Conservation (phyloP, 441 rosid genomes). For the Erodium texanum region DNA sequence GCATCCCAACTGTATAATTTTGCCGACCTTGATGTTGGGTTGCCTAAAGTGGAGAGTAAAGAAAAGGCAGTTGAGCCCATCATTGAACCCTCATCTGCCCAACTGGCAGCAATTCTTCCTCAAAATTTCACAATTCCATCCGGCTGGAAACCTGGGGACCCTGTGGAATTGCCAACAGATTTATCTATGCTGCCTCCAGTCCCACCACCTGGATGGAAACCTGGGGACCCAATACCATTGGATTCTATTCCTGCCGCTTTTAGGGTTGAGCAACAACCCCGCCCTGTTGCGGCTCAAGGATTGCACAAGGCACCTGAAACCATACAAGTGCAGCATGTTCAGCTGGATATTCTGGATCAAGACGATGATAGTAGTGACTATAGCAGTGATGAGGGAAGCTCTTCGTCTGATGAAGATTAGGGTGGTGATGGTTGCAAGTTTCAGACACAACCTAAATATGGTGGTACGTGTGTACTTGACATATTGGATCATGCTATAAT, state of each 20-base stretch:
- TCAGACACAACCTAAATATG: not conserved
- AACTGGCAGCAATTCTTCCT: slow-evolving; percentile 31
- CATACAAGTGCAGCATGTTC: slow-evolving; percentile 74
- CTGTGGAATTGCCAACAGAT: slow-evolving; percentile 60
- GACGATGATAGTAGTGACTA: slow-evolving; percentile 77
- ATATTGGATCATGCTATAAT: not conserved
- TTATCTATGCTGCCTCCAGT: slow-evolving; percentile 29
- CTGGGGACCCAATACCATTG: slow-evolving; percentile 67
- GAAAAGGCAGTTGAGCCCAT: slow-evolving; percentile 62
- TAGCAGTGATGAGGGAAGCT: slow-evolving; percentile 64
- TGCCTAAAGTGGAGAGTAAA: slow-evolving; percentile 50
- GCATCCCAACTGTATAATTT: slow-evolving; percentile 74
- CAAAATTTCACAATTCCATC: slow-evolving; percentile 55
- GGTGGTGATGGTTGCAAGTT: not conserved
- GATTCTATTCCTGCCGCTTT: slow-evolving; percentile 41
- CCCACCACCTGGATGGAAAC: slow-evolving; percentile 92
- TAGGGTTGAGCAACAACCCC: slow-evolving; percentile 37
- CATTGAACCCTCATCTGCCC: slow-evolving; percentile 50
- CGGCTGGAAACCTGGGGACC: slow-evolving; percentile 95
- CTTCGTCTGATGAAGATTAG: slow-evolving; percentile 55
- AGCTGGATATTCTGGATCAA: slow-evolving; percentile 65
- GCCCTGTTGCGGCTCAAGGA: slow-evolving; percentile 40
- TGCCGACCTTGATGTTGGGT: slow-evolving; percentile 78
- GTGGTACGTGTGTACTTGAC: not conserved
- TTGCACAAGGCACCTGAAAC: slow-evolving; percentile 55